Base-by-base conservation (phyloP, 192 early-diverging fungal genomes). In the Linnemannia schmuckeri region DNA sequence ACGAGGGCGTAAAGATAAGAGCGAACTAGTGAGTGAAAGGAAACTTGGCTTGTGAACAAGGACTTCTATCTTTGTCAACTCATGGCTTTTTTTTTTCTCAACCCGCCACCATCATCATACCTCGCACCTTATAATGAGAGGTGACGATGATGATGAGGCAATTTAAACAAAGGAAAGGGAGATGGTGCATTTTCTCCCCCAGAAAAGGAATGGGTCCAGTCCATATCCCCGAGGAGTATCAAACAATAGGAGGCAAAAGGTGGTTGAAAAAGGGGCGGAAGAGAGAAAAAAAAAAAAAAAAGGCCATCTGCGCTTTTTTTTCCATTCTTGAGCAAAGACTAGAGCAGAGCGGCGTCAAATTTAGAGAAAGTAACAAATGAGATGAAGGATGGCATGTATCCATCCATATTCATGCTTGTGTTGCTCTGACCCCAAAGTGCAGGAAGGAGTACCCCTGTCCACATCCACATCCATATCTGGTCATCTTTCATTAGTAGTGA, bases 271-370 rank as follows among this genome's bases (percentile, higher is more conserved):
- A 3, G 49, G 49, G 49, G 49, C 5, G 49, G 17, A 5, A 52
- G 18, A 12, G 24, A 33, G 24, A 2, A 52, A 47, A 17, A 73
- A 46, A 3, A 4, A 22, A 24, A 27, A 73, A 73, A 30, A 73
- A 44, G 35, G 69, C 61, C 61, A 66, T 66, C 30, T 66, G 61
- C 61, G 61, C 61, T 66, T 66, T 66, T 66, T 66, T 66, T 66
- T 33, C 61, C 61, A 66, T 33, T 33, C 27, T 66, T 27, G 55
- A 27, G n/a, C 55, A 61, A 61, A 61, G 27, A 37, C 37, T 37
- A 66, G 27, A 30, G 61, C 0, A 27, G 17, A 33, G 61, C 61
- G 61, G 61, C 61, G 61, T 66, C 30, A 63, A 57, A 27, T 27
- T 57, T 52, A 18, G 17, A 52, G 49, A 52, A 52, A 13, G 24